Evolutionary conservation across 371 early-diverging fungal species (phyloP), one percentile per base, ranked within the genome.

Genomic region (Mucor velutinosus): DNA sequence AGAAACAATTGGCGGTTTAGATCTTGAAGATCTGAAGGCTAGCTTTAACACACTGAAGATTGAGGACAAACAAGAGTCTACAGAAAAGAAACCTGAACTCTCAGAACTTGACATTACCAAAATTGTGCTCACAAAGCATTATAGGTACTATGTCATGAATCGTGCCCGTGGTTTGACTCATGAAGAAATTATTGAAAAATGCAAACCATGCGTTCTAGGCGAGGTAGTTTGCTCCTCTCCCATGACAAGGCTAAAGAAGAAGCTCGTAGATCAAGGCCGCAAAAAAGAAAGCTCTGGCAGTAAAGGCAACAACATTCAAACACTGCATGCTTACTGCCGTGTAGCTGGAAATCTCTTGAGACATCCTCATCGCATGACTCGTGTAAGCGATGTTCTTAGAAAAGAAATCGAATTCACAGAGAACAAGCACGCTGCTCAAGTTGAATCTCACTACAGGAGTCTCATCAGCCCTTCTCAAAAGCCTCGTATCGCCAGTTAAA

Each of bases 301-400:
- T 35, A 61, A 57, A 27, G 15, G 35, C 17, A 35, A 19, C 11
- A 57, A 41, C 14, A 21, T 64, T 1, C 64, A 59, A 41, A 69
- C 70, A 14, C 39, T 73, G 1, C 66, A 69, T 12, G 49, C 63
- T 0, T 73, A 69, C 47, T 73, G 70, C 23, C 58, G 65, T 15
- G 73, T 73, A 1, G 73, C 73, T 21, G 60, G 66, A 7, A 49
- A 59, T 6, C 32, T 73, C 0, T 43, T 73, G 7, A 69, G 33
- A 45, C 47, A 69, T n/a, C 73, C 73, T 60, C 64, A 66, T 15
- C 73, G 66, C 49, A 73, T 73, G 73, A 17, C 66, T 3, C 55
- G 59, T 35, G 51, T 73, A 1, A 39, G 47, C 1, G 23, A 62
- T 4, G 70, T 73, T 8, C 35, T 73, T 8, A 66, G 33, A 19